Evolutionary conservation across 2,329 filamentous ascomycete species (phyloP).

Genomic region (Colletotrichum sansevieriae): DNA sequence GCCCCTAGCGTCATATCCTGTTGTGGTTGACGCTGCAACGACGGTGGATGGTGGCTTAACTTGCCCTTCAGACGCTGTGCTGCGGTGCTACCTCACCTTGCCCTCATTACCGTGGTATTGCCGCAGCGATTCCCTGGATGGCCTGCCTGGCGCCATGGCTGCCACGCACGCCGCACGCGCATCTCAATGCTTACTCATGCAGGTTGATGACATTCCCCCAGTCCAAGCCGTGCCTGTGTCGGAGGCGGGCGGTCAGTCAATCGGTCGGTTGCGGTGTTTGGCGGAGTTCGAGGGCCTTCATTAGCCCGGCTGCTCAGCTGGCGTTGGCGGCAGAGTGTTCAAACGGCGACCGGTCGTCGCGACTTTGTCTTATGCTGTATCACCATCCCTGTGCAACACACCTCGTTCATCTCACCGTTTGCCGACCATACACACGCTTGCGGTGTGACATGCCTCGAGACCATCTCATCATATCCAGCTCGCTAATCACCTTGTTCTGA

Average conservation of each 20-base stretch:
- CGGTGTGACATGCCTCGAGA: constrained; percentile 12
- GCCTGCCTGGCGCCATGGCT: not conserved
- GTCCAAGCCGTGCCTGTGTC: not conserved
- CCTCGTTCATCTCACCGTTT: not conserved
- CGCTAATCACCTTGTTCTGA: not conserved
- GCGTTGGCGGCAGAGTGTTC: not conserved
- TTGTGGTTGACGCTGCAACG: too few relatives aligned
- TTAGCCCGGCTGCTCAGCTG: constrained; percentile 10
- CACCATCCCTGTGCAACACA: constrained; percentile 13
- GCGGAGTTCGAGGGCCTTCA: constrained; percentile 9
- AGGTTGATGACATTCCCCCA: too few relatives aligned
- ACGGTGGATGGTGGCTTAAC: too few relatives aligned
- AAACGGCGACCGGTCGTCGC: constrained; percentile 3
- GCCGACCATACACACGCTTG: not conserved
- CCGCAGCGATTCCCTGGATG: too few relatives aligned
- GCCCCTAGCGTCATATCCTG: too few relatives aligned
- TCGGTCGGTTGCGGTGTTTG: constrained; percentile 6
- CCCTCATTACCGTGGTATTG: too few relatives aligned
- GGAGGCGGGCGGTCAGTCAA: not conserved
- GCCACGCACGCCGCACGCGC: not conserved
- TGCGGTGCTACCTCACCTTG: not conserved
- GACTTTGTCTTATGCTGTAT: constrained; percentile 7
- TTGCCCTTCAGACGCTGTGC: not conserved
- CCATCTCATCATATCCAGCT: not conserved
- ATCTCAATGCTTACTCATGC: too few relatives aligned